Base-by-base conservation (phyloP, 2,329 filamentous ascomycete genomes). In the Dothidotthia symphoricarpi region DNA sequence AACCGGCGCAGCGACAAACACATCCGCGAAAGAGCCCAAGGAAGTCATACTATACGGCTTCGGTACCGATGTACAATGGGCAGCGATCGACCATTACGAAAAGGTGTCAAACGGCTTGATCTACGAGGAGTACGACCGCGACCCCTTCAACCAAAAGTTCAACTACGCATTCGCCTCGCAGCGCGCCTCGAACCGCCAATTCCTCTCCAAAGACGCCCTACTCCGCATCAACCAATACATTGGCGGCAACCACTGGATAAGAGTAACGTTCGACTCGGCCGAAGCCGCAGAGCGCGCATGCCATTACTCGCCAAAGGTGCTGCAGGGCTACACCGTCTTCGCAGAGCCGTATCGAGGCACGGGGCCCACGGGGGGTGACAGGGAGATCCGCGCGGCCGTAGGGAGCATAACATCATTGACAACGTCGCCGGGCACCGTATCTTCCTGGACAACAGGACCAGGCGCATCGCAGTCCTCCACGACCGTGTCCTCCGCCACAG, bases 51-150 rank as follows among this genome's bases (percentile, higher is more conserved):
- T 97, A 12, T 86, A 90, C 52, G 91, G 91, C 19, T 96, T 90
- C 68, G 80, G 66, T 71, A 83, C 68, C 76, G 74, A 78, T 4
- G 63, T 67, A 6, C 78, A 82, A 60, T 96, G 93, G 77, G 88
- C 90, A 17, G 89, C 89, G 24, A 83, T 97, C 54, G 82, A 86
- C 52, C 87, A 88, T 69, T 97, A 86, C 70, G 91, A 96, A 71
- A 80, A 83, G 43, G 82, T 95, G 28, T 91, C 87, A 6, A 68
- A 70, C 22, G 90, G 90, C 16, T 72, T 81, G 47, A 88, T 96
- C 62, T 90, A 90, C 67, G 91, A 97, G 70, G 90, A 96, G 69
- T 97, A 97, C 67, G 82, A 89, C 7, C 83, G 91, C 46, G 83
- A 86, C 48, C 85, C 91, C n/a, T 86, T 87, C 3, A 75, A 81